Percentiles rank a stretch among this genome's conserved stretches.
Evolutionary conservation across 768 basidiomycete genomes (phyloP).

Genomic region (Antrodiella citrinella): DNA sequence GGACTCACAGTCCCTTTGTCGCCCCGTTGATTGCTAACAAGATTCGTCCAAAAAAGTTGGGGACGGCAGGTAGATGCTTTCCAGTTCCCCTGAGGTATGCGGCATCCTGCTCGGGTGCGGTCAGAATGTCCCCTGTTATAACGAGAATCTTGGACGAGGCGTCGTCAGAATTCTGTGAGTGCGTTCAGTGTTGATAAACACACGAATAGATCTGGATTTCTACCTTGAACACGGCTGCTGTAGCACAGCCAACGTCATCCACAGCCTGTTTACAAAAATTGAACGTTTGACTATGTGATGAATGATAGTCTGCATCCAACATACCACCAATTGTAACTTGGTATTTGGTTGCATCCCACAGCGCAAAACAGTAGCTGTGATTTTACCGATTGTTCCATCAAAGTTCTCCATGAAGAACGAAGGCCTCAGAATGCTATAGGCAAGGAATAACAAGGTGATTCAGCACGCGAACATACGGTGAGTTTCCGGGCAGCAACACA

Average conservation of each 20-base stretch:
- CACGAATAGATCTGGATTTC: background rate
- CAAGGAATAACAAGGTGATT: too few relatives aligned
- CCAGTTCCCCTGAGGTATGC: conserved; percentile 7
- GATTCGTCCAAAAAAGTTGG: conserved; percentile 5
- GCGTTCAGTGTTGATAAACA: background rate
- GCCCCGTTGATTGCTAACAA: conserved; percentile 9
- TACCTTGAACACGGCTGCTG: conserved; percentile 8
- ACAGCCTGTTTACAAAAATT: conserved; percentile 3
- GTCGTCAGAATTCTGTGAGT: conserved; percentile 1
- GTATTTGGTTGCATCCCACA: conserved; percentile 26
- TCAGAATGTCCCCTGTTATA: conserved; percentile 8
- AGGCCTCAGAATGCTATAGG: conserved; percentile 34
- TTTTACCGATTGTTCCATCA: conserved; percentile 25
- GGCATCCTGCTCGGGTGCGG: conserved; percentile 6
- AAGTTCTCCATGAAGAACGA: conserved; percentile 40
- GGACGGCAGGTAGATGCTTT: conserved; percentile 8
- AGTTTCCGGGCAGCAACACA: conserved; percentile 15
- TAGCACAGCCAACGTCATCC: conserved; percentile 12
- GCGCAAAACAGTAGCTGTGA: conserved; percentile 27
- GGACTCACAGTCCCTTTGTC: conserved; percentile 10
- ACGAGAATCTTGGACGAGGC: conserved; percentile 1
- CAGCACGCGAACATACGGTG: too few relatives aligned
- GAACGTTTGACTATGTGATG: too few relatives aligned
- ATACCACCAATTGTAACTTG: conserved; percentile 27
- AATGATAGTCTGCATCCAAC: too few relatives aligned